These are phyloP conservation scores for Flagelloscypha sp. DNA, from an alignment of 768 basidiomycete species.

Conservation along the genomic window DNA sequence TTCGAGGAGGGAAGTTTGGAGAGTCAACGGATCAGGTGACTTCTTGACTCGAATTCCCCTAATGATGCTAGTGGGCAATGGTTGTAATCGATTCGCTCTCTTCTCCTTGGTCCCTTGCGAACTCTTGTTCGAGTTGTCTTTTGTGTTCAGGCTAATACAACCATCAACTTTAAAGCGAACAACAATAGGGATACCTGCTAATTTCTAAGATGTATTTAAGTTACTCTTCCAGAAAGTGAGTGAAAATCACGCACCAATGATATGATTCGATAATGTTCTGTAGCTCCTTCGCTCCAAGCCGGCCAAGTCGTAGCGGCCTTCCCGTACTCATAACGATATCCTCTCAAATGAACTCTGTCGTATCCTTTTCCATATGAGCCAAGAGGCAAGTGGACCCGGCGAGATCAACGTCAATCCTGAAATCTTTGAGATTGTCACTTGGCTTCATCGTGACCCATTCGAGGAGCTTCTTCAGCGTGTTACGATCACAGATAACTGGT, in stretches of 20 bases:
- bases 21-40: slow-evolving; percentile 19
- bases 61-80: slow-evolving; percentile 1
- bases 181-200: slow-evolving; percentile 49
- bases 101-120: too few species aligned
- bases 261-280: slow-evolving; percentile 57
- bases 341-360: slow-evolving; percentile 18
- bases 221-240: not conserved
- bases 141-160: too few species aligned
- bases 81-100: too few species aligned
- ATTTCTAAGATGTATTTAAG: slow-evolving; percentile 34
- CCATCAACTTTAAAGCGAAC: slow-evolving; percentile 55
- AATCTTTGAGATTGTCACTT: slow-evolving; percentile 32
- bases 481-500: slow-evolving; percentile 62
- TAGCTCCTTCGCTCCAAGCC: slow-evolving; percentile 38
- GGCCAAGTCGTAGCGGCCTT: slow-evolving; percentile 41
- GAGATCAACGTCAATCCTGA: slow-evolving; percentile 65
- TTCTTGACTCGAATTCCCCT: slow-evolving; percentile 16
- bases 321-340: slow-evolving; percentile 58
- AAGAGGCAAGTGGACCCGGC: slow-evolving; percentile 56
- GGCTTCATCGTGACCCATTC: slow-evolving; percentile 36
- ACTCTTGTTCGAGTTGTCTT: slow-evolving; percentile 9
- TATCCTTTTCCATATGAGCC: slow-evolving; percentile 45
- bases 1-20: slow-evolving; percentile 37
- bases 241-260: slow-evolving; percentile 44
- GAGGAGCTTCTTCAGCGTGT: slow-evolving; percentile 53